Evolutionary conservation across 1,139 yeast genomes (phyloP).

Genomic region (Sugiyamaella novakii): DNA sequence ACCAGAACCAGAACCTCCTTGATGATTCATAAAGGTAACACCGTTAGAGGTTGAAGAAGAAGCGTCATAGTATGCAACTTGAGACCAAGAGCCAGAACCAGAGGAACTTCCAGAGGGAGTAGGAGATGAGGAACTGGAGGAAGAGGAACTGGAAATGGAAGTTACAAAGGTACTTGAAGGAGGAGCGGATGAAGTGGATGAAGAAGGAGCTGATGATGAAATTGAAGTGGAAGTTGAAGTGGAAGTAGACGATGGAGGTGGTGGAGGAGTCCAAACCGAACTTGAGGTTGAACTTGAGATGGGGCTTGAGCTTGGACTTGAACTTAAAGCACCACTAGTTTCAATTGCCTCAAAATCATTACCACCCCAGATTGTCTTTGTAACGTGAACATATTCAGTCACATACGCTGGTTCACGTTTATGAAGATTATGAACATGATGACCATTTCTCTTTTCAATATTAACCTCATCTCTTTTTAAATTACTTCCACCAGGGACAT

Average conservation of each 20-base stretch:
- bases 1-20: conserved; percentile 78
- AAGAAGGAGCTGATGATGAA: conserved; percentile 32
- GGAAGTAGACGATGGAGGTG: conserved; percentile 30
- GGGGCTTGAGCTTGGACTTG: conserved; percentile 30
- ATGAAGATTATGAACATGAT: conserved; percentile 56
- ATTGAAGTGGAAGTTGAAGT: conserved; percentile 30
- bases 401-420: conserved; percentile 52
- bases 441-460: conserved; percentile 39
- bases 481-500: conserved; percentile 44
- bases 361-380: conserved; percentile 71
- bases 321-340: conserved; percentile 16
- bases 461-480: conserved; percentile 41
- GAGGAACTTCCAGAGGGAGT: conserved; percentile 31
- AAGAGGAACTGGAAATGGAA: conserved; percentile 27
- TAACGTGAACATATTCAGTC: conserved; percentile 57
- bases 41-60: conserved; percentile 59
- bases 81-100: conserved; percentile 60
- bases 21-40: conserved; percentile 78
- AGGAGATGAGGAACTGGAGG: conserved; percentile 31
- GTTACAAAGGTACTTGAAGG: conserved; percentile 32
- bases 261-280: conserved; percentile 26
- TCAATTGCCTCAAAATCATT: conserved; percentile 44
- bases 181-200: conserved; percentile 26
- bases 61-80: conserved; percentile 73
- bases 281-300: conserved; percentile 27